Evolutionary conservation across 2,329 filamentous ascomycete species (phyloP).

Genomic region (Zelopaecilomyces penicillatus): DNA sequence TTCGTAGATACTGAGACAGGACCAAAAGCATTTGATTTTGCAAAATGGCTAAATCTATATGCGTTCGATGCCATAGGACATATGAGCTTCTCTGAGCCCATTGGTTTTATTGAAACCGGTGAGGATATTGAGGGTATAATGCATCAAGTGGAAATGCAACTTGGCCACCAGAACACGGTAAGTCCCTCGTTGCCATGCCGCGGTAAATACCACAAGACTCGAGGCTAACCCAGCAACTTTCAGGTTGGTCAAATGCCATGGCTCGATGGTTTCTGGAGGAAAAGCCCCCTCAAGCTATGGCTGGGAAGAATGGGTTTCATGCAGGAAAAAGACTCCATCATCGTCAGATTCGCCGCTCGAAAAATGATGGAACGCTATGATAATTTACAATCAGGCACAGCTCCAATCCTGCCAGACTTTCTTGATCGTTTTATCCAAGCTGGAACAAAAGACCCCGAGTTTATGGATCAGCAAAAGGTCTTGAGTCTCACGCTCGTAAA

Average conservation of each 20-base stretch:
- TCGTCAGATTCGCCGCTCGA: too few relatives aligned
- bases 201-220: too few relatives aligned
- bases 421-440: not conserved
- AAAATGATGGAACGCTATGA: too few relatives aligned
- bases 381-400: too few relatives aligned
- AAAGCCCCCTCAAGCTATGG: not conserved
- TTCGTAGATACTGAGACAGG: conserved; percentile 33
- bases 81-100: conserved; percentile 50
- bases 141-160: conserved; percentile 4
- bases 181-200: not conserved
- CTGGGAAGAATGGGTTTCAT: not conserved
- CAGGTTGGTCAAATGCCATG: not conserved
- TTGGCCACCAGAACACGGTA: conserved; percentile 1
- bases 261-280: not conserved
- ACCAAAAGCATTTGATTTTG: conserved; percentile 33
- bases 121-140: conserved; percentile 54
- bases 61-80: conserved; percentile 58
- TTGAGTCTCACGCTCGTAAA: conserved; percentile 52
- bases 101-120: conserved; percentile 54
- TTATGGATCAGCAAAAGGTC: not conserved
- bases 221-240: not conserved
- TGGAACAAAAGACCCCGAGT: not conserved
- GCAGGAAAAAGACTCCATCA: not conserved
- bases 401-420: not conserved
- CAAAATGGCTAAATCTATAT: conserved; percentile 53